Percentiles rank a stretch among this genome's conserved stretches.
phyloP scores from a whole-genome alignment of 2,329 filamentous ascomycete genomes.

The Phialocephala subalpina region DNA sequence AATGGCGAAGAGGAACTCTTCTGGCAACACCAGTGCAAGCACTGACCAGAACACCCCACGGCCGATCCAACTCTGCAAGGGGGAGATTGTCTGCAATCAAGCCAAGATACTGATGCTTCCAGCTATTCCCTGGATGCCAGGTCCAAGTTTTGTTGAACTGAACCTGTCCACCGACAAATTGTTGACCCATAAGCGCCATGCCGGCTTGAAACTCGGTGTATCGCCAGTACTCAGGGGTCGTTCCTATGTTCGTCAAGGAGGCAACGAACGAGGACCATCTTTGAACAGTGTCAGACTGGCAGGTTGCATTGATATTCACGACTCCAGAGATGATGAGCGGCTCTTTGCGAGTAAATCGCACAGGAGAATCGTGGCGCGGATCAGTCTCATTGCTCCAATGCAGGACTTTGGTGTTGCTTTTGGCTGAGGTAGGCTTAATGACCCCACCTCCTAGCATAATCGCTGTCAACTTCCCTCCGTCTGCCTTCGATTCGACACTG shows the following conservation, averaged over 20 bases:
- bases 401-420: not conserved
- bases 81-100: slow-evolving; percentile 7
- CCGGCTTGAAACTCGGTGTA: slow-evolving; percentile 17
- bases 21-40: slow-evolving; percentile 35
- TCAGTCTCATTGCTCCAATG: not conserved
- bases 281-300: not conserved
- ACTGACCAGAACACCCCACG: slow-evolving; percentile 37
- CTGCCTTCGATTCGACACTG: slow-evolving; percentile 11
- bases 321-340: slow-evolving; percentile 13
- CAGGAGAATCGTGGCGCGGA: not conserved
- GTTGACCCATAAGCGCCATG: slow-evolving; percentile 2
- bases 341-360: not conserved
- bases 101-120: slow-evolving; percentile 14
- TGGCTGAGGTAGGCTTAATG: not conserved
- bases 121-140: slow-evolving; percentile 12
- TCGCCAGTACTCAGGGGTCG: slow-evolving; percentile 14
- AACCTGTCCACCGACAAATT: slow-evolving; percentile 11
- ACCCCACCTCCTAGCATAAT: not conserved
- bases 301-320: not conserved
- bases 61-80: slow-evolving; percentile 16
- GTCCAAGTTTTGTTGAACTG: slow-evolving; percentile 17
- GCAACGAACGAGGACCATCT: not conserved
- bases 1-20: slow-evolving; percentile 29
- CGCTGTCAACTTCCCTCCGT: not conserved
- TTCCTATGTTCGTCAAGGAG: slow-evolving; percentile 7